Conservation (phyloP, 129 eudicot species). For the Pittosporum tobira region DNA sequence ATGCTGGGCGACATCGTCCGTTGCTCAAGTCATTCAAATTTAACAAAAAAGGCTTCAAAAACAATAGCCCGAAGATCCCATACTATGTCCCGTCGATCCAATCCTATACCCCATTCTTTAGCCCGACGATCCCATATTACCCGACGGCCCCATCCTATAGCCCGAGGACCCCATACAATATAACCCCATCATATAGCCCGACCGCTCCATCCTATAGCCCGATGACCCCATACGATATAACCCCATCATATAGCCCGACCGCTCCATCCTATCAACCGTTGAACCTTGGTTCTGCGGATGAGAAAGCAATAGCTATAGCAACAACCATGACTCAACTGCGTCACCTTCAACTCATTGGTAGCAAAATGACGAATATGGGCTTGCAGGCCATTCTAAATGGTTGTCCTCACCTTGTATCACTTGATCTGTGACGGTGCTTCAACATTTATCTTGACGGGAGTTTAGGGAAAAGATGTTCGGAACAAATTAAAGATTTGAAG, state of each 20-base stretch:
- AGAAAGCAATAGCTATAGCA: conserved; percentile 17
- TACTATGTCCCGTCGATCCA: too few species aligned
- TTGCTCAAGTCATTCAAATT: conserved; percentile 20
- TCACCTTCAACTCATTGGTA: conserved; percentile 25
- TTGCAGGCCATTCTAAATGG: conserved; percentile 20
- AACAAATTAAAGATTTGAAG: conserved; percentile 13
- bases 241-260: too few species aligned
- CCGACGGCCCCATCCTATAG: too few species aligned
- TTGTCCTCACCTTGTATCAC: conserved; percentile 22
- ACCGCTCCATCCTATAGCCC: too few species aligned
- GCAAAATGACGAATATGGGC: conserved; percentile 17
- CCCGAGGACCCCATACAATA: too few species aligned
- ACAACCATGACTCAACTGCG: conserved; percentile 16
- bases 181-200: too few species aligned
- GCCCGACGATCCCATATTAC: too few species aligned
- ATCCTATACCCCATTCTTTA: too few species aligned
- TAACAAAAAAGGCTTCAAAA: background rate
- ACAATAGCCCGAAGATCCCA: background rate
- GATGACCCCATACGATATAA: too few species aligned
- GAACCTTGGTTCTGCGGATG: background rate
- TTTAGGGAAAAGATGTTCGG: conserved; percentile 14
- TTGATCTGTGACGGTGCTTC: conserved; percentile 27
- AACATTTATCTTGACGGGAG: conserved; percentile 10
- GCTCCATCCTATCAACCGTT: background rate
- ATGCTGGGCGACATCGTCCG: conserved; percentile 16